Base-by-base conservation (phyloP, 768 basidiomycete species). In the Boletus sp. region DNA sequence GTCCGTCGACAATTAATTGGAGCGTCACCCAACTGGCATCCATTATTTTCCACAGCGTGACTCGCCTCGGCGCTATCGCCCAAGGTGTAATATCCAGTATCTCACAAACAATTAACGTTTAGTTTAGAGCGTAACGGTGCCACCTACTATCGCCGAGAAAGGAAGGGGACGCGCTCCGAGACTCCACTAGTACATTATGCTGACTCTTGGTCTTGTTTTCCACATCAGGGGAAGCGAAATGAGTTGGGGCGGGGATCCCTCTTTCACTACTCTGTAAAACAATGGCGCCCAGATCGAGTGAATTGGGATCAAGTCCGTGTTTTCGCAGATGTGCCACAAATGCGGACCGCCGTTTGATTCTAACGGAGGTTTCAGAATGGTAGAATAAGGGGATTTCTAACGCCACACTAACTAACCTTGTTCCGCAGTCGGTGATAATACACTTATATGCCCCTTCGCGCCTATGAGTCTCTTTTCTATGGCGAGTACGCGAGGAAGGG, bases 401-500 rank as follows among this genome's bases (percentile, higher is more conserved):
- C 14, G 20, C 11, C 4, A 29, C 48, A 63, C 71, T 50, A 59
- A 63, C 71, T 50, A 59, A 83, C 83, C 70, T 77, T 49, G 81
- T 81, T 44, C 64, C 71, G 59, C 86, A 87, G n/a, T 68, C 67
- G 24, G 57, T 47, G 36, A 73, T 58, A 24, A 77, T 75, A 63
- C 86, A 89, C 42, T 64, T 65, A 60, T 79, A 83, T 29, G 72
- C 73, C 29, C 76, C 75, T 28, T 73, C 57, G 3, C 67, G 67
- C 17, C 67, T 61, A 63, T 89, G 87, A 3, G 75, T 80, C 69
- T 89, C 86, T 64, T 79, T 82, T 54, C 78, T 75, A 62, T 90
- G 88, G 9, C 88, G 83, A 32, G 81, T 74, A 59, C 84, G 75
- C 45, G 88, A 89, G 0, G 88, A 89, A 11, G 86, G 87, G 62